Evolutionary conservation across 306 rosid genomes (phyloP).

Genomic region (Prunus davidiana): DNA sequence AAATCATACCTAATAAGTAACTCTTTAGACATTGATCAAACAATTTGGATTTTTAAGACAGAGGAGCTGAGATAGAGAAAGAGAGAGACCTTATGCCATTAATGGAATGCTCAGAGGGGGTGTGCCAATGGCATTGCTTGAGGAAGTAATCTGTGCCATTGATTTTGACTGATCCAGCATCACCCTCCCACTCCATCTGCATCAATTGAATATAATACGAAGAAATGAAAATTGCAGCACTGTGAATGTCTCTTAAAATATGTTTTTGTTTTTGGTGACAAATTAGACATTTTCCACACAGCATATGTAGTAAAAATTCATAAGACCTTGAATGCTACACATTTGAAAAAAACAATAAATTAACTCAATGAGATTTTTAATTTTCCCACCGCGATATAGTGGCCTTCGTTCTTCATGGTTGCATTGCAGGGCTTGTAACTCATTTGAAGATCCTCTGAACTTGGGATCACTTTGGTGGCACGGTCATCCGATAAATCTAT

Average conservation of each 20-base stretch:
- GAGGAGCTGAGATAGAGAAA: background rate
- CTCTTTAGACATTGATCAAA: background rate
- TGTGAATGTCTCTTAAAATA: no score
- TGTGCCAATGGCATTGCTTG: conserved; percentile 38
- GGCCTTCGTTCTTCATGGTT: conserved; percentile 30
- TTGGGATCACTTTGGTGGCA: background rate
- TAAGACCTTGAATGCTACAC: background rate
- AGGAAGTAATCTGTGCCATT: conserved; percentile 25
- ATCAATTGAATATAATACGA: background rate
- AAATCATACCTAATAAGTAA: conserved; percentile 17
- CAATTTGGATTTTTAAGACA: background rate
- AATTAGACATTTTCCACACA: no score
- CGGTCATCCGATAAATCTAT: conserved; percentile 6
- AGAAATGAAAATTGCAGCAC: background rate
- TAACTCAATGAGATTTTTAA: background rate
- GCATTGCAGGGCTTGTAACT: conserved; percentile 26
- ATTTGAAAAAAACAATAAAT: background rate
- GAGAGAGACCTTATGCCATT: conserved; percentile 31
- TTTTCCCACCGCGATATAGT: conserved; percentile 28
- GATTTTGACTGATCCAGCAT: conserved; percentile 35
- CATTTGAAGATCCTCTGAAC: background rate
- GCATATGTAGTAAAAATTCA: no score
- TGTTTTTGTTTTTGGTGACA: no score
- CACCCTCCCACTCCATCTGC: conserved; percentile 36
- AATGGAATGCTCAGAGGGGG: conserved; percentile 36